Evolutionary conservation across 495 filamentous ascomycete species (phyloP), one percentile per base, ranked within the genome.

Genomic region (Daldinia childiae): DNA sequence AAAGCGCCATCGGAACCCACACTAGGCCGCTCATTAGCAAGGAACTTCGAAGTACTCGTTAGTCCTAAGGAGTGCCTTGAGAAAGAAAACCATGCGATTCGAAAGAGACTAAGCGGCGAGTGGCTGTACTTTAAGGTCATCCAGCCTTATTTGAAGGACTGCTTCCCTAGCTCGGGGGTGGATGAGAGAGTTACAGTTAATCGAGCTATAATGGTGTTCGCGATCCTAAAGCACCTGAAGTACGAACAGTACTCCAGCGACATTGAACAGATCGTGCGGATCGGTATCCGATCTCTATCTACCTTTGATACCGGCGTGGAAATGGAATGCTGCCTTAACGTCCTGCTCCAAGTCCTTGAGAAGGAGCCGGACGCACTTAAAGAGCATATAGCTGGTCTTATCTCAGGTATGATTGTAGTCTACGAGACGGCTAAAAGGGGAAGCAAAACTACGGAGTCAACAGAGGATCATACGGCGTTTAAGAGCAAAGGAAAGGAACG

Each of bases 171-270:
- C n/a, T 43, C 51, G 0, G 62, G 34, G 8, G 34, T 72, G 43
- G 60, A 65, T 4, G 70, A 72, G 50, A 51, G 19, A 11, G 48
- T 39, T 24, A 45, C 68, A 9, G 43, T 67, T 8, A 74, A 76
- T 34, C 76, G 76, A 19, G 50, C 75, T 2, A 72, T 79, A 3
- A 64, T 71, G 1, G 50, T 71, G 6, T 81, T 85, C 19, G 71
- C 79, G 0, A 73, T 84, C n/a, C 68, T 83, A 34, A 76, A 68
- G 43, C 77, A 84, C 71, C 76, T 82, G 21, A 74, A 75, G 4
- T 82, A 79, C 50, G 66, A 71, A n/a, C 73, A 82, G 5, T 86
- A 82, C 62, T 73, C 83, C 21, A 78, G 80, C 19, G 82, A 84
- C 39, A 54, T 77, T 1, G 69, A 68, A 12, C 39, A 65, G 9